These are phyloP conservation scores for Pseudogymnoascus pannorum DNA, from an alignment of 2,329 filamentous ascomycete species.

Conservation along the genomic window DNA sequence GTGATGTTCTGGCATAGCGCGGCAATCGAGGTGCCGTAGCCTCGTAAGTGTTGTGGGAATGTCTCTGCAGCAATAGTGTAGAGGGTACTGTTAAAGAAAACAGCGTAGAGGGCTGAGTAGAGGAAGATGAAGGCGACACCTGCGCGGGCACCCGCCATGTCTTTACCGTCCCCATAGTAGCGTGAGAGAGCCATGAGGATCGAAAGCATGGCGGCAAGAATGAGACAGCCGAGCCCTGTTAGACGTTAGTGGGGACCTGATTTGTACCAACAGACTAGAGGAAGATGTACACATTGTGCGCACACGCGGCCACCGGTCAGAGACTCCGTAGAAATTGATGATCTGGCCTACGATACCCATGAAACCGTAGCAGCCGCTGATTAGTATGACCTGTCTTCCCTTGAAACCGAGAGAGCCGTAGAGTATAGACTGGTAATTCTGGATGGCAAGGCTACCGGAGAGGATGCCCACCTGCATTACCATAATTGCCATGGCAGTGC, in stretches of 20 bases:
- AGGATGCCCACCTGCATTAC: conserved; percentile 29
- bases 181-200: conserved; percentile 24
- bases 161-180: conserved; percentile 15
- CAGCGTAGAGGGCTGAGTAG: conserved; percentile 27
- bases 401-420: conserved; percentile 40
- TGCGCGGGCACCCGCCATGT: conserved; percentile 19
- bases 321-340: conserved; percentile 25
- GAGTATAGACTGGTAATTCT: conserved; percentile 30
- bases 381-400: conserved; percentile 40
- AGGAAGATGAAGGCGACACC: conserved; percentile 30
- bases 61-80: conserved; percentile 29
- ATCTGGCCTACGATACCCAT: conserved; percentile 28
- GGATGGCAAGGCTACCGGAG: conserved; percentile 26
- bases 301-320: conserved; percentile 27
- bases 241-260: conserved; percentile 16
- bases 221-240: conserved; percentile 22
- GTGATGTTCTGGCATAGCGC: conserved; percentile 27
- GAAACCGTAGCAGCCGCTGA: conserved; percentile 37
- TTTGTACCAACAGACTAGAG: conserved; percentile 8
- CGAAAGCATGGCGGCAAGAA: conserved; percentile 22
- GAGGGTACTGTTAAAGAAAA: conserved; percentile 26
- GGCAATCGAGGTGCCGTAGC: conserved; percentile 21
- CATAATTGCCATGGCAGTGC: conserved; percentile 25
- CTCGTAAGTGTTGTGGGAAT: conserved; percentile 25
- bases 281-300: conserved; percentile 12